phyloP scores from a whole-genome alignment of 176 grass and related monocot species.

The Juncus inflexus region DNA sequence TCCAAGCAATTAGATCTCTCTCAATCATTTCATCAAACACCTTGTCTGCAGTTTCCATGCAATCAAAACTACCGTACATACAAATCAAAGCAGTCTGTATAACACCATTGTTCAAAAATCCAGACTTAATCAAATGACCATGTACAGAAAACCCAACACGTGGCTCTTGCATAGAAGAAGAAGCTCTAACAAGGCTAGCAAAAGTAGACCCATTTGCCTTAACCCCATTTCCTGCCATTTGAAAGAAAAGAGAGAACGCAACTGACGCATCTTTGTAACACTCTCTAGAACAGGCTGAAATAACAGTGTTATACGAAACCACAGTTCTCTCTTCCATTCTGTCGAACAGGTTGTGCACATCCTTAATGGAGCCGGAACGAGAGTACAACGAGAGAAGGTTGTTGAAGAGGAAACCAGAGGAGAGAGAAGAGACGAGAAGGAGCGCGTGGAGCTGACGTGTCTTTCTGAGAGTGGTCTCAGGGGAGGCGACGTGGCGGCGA shows the following conservation, averaged over 20 bases:
- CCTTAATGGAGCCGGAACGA: conserved; percentile 38
- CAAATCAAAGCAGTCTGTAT: conserved; percentile 67
- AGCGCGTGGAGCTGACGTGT: conserved; percentile 63
- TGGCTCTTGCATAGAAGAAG: conserved; percentile 14
- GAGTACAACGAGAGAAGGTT: conserved; percentile 69
- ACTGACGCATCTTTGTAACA: conserved; percentile 18
- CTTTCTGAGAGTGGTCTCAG: conserved; percentile 34
- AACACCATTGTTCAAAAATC: conserved; percentile 42
- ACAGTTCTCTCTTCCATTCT: conserved; percentile 43
- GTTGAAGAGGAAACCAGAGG: conserved; percentile 50
- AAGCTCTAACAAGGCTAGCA: conserved; percentile 49
- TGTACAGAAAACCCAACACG: conserved; percentile 31
- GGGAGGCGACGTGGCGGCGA: conserved; percentile 23
- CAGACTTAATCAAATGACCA: conserved; percentile 25
- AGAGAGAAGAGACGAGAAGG: conserved; percentile 41
- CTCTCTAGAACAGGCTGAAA: conserved; percentile 44
- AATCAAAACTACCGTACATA: conserved; percentile 56
- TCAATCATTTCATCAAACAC: conserved; percentile 58
- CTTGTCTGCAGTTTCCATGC: conserved; percentile 36
- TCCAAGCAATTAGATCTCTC: conserved; percentile 65
- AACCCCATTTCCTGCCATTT: conserved; percentile 34
- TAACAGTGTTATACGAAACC: conserved; percentile 77
- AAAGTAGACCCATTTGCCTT: conserved; percentile 58
- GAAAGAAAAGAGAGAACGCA: conserved; percentile 43
- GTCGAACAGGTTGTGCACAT: conserved; percentile 65